Evolutionary conservation across 305 asterid species (phyloP), one percentile per base, ranked within the genome.

Genomic region (Rubia peregrina): DNA sequence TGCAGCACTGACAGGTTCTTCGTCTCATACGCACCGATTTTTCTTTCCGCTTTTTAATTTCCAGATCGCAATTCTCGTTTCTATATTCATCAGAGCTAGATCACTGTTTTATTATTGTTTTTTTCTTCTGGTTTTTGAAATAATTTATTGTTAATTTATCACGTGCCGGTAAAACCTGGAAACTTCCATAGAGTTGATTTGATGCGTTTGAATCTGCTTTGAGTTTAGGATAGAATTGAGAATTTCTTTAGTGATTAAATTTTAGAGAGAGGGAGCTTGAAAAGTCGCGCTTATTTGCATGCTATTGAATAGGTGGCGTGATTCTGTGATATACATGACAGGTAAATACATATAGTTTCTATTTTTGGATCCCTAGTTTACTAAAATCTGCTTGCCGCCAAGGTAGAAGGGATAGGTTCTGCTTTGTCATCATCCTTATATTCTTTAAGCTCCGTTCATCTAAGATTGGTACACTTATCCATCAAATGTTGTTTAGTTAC

Each of bases 1-100:
- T 71, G 68, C 66, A 75, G 84, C 48, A 61, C 73, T 24, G 61
- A 80, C 75, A 77, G 82, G 84, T 80, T 48, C 67, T 21, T 33
- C 41, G 26, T 51, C 38, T 1, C 4, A 26, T n/a, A 17, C 51
- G 7, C 21, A 1, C 67, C n/a, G 19, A 61, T 22, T 38, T n/a
- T 43, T 17, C 3, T 49, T 0, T 66, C 1, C 21, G 6, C 6
- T 3, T n/a, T 56, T 11, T 22, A 8, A 0, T 56, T 21, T n/a
- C n/a, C 33, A 51, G 57, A 51, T 51, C 57, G 36, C 53, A 19
- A 61, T 59, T 26, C 43, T 26, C 33, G 33, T 30, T 1, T 30
- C 66, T 30, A 14, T 17, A 61, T 33, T 36, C 21, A 9, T 21
- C 33, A 30, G 33, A 1, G 33, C 33, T 30, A 61, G 66, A 61